These are phyloP conservation scores for Tubosaeta sp. DNA, from an alignment of 768 basidiomycete genomes.

Conservation along the genomic window DNA sequence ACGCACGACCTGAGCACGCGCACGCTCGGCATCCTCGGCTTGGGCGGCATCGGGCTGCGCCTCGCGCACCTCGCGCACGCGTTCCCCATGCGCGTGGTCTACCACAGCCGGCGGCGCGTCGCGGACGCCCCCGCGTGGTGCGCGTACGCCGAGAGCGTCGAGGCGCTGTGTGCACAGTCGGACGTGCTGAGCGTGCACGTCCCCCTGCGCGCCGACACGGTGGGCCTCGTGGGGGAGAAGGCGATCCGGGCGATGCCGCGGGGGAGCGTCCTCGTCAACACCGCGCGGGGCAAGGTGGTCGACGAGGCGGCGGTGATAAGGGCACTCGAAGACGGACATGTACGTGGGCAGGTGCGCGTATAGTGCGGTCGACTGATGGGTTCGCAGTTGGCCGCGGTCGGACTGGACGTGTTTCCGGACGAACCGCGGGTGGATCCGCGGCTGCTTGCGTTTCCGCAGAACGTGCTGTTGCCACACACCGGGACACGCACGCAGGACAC, in stretches of 20 bases:
- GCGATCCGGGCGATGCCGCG: conserved; percentile 76
- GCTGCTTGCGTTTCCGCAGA: conserved; percentile 72
- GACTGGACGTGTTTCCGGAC: conserved; percentile 83
- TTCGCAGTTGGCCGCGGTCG: conserved; percentile 69
- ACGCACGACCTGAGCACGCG: conserved; percentile 64
- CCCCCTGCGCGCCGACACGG: conserved; percentile 72
- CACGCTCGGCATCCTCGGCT: conserved; percentile 69
- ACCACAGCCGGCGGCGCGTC: conserved; percentile 61
- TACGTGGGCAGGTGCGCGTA: conserved; percentile 38
- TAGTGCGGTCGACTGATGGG: not conserved
- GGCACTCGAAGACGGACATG: conserved; percentile 84
- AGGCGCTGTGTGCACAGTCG: conserved; percentile 59
- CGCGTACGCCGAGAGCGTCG: conserved; percentile 66
- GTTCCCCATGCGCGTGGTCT: conserved; percentile 89
- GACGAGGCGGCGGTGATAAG: conserved; percentile 84
- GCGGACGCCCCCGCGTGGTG: conserved; percentile 65
- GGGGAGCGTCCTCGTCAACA: conserved; percentile 78
- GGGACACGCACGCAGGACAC: conserved; percentile 82
- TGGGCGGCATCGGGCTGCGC: conserved; percentile 73
- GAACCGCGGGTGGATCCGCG: conserved; percentile 79
- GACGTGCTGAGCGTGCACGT: conserved; percentile 88
- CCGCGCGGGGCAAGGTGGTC: conserved; percentile 85
- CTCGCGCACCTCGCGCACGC: conserved; percentile 68
- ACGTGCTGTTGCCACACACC: conserved; percentile 89
- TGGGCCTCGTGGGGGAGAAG: conserved; percentile 66